Percentiles rank a stretch among this genome's conserved stretches.
phyloP scores from a whole-genome alignment of 2,329 filamentous ascomycete species.

The Cercospora brassicicola region DNA sequence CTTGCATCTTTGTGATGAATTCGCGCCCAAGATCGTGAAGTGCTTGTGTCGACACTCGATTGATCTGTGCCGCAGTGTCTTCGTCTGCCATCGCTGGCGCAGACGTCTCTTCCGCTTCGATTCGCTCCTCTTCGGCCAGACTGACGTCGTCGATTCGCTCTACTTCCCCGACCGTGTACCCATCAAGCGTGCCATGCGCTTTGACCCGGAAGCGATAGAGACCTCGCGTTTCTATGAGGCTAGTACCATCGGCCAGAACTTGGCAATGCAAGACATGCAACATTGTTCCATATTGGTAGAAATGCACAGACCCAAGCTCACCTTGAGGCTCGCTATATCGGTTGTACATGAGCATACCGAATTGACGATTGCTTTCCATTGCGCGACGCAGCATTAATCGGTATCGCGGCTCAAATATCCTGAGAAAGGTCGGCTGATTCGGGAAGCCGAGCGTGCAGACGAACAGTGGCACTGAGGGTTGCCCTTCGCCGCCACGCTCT shows the following conservation, averaged over 20 bases:
- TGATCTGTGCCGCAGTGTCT: slow-evolving; percentile 44
- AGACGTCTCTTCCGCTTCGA: slow-evolving; percentile 68
- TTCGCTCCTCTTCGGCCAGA: slow-evolving; percentile 73
- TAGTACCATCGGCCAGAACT: slow-evolving; percentile 75
- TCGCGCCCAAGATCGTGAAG: slow-evolving; percentile 65
- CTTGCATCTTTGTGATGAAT: slow-evolving; percentile 70
- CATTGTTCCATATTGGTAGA: slow-evolving; percentile 74
- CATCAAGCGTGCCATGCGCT: slow-evolving; percentile 66
- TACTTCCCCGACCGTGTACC: slow-evolving; percentile 73
- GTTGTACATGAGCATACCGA: slow-evolving; percentile 81
- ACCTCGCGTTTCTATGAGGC: slow-evolving; percentile 75
- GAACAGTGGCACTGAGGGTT: slow-evolving; percentile 69
- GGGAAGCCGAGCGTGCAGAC: slow-evolving; percentile 81
- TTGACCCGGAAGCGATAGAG: slow-evolving; percentile 73
- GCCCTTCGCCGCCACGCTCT: slow-evolving; percentile 56
- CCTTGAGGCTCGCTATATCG: slow-evolving; percentile 54
- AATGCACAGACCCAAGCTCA: slow-evolving; percentile 55
- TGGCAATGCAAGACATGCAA: slow-evolving; percentile 74
- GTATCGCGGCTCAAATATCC: slow-evolving; percentile 92
- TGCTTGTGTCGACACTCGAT: slow-evolving; percentile 66
- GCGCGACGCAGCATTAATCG: slow-evolving; percentile 82
- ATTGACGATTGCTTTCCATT: slow-evolving; percentile 70
- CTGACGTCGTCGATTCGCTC: slow-evolving; percentile 81
- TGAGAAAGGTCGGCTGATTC: slow-evolving; percentile 77
- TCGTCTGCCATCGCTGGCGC: slow-evolving; percentile 27